These are phyloP conservation scores for Sanguinoderma infundibulare DNA, from an alignment of 1,284 basidiomycete species.

Conservation along the genomic window DNA sequence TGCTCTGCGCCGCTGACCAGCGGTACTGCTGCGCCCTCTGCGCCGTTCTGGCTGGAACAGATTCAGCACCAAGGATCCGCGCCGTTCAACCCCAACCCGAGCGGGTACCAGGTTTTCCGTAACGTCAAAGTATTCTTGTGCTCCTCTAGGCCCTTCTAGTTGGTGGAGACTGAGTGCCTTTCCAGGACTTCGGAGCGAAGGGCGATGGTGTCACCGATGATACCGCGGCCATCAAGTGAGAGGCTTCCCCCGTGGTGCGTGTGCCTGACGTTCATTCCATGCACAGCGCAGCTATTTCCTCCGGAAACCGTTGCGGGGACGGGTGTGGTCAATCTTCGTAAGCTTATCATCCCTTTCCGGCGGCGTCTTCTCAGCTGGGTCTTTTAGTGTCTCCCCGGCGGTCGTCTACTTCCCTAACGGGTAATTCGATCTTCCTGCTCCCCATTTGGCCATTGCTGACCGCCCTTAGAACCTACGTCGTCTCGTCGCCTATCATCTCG, in stretches of 20 bases:
- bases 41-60: slow-evolving; percentile 73
- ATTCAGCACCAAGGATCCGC: slow-evolving; percentile 68
- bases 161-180: too few species aligned
- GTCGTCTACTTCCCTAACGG: slow-evolving; percentile 60
- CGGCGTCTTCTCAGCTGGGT: too few species aligned
- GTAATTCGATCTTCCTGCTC: slow-evolving; percentile 28
- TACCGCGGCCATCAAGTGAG: slow-evolving; percentile 70
- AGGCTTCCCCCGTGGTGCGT: too few species aligned
- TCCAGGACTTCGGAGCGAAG: slow-evolving; percentile 63
- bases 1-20: slow-evolving; percentile 45
- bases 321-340: too few species aligned
- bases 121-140: too few species aligned
- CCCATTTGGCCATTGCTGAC: slow-evolving; percentile 6
- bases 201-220: slow-evolving; percentile 76
- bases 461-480: slow-evolving; percentile 56
- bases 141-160: too few species aligned
- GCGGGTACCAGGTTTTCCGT: slow-evolving; percentile 71
- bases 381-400: slow-evolving; percentile 47
- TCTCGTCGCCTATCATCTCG: slow-evolving; percentile 63
- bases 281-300: slow-evolving; percentile 56
- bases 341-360: too few species aligned
- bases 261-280: too few species aligned
- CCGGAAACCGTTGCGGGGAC: slow-evolving; percentile 59
- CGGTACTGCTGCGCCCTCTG: slow-evolving; percentile 58
- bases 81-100: slow-evolving; percentile 61